phyloP scores from a whole-genome alignment of 352 stramenopile genomes.

The Blastocystis sp. region DNA sequence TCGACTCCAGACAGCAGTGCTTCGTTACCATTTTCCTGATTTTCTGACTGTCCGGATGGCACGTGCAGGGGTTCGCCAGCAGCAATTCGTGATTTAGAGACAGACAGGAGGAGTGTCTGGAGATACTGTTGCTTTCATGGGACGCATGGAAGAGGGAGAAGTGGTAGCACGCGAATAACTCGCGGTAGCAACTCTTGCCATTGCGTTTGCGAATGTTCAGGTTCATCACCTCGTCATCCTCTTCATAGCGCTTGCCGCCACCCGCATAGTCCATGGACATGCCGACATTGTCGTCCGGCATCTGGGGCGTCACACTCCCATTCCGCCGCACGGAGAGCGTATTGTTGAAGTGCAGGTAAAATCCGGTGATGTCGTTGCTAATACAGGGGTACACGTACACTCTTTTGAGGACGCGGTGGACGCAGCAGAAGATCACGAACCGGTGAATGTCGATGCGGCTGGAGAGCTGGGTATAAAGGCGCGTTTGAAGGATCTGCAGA shows the following conservation, averaged over 20 bases:
- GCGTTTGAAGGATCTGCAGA: constrained; percentile 12
- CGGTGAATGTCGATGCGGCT: constrained; percentile 30
- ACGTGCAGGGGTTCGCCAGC: constrained; percentile 15
- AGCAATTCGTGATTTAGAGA: constrained; percentile 22
- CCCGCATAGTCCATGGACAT: constrained; percentile 43
- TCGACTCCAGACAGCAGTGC: constrained; percentile 39
- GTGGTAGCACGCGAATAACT: constrained; percentile 34
- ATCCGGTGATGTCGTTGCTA: neutral
- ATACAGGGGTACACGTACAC: constrained; percentile 30
- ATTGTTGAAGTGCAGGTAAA: constrained; percentile 23
- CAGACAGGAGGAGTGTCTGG: constrained; percentile 38
- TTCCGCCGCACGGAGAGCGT: neutral
- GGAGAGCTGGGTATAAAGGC: neutral
- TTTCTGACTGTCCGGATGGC: neutral
- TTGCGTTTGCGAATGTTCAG: neutral
- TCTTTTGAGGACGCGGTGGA: constrained; percentile 38
- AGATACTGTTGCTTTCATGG: neutral
- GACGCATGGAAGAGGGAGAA: constrained; percentile 28
- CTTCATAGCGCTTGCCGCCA: neutral
- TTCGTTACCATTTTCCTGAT: constrained; percentile 17
- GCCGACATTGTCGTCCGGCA: constrained; percentile 27
- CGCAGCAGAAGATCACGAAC: constrained; percentile 49
- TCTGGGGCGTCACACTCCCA: neutral
- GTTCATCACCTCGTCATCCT: constrained; percentile 21
- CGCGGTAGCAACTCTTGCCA: neutral